Base-by-base conservation (phyloP, 805 yeast species). In the Metschnikowia noctiluminum region DNA sequence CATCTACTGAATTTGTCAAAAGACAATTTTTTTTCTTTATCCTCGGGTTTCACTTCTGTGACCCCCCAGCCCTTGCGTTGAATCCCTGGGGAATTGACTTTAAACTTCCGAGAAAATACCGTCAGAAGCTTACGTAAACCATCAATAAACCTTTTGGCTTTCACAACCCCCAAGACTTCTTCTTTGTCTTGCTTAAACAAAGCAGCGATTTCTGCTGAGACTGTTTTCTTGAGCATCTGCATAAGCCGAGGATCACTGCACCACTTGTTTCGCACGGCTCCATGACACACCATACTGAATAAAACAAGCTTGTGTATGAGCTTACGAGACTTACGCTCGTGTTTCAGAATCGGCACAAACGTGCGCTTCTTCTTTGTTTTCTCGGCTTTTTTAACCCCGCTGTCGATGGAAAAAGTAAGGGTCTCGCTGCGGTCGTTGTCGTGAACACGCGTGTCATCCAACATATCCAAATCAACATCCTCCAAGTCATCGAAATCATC, bases 181-280 rank as follows among this genome's bases (percentile, higher is more conserved):
- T 36, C 45, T 7, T 42, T 28, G 14, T 52, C 53, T 35, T 53
- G 62, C 15, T 59, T 74, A 28, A 85, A 62, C 47, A 84, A 77
- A 5, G 68, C 67, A 34, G 71, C 65, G 0, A 80, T 64, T 4
- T 67, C 64, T 0, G 66, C 65, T 0, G 94, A 82, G 0, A 88
- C 71, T 1, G 75, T 56, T 13, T 65, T 65, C 26, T 72, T 63
- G 12, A 89, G 64, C 9, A 57, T 54, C 14, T 56, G 45, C 14
- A 75, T 71, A 0, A 87, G 59, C 2, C 54, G 51, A 1, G 61
- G 58, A 52, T 81, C 79, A 49, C 79, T 80, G 51, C 89, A 77
- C 97, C 97, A 91, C 7, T 67, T 55, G 61, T 91, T 92, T 27
- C 96, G 74, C 2, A 80, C 58, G 0, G 73, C 72, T 0, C 90